Conservation (phyloP, 805 yeast genomes). For the Schizosaccharomyces octosporus region DNA sequence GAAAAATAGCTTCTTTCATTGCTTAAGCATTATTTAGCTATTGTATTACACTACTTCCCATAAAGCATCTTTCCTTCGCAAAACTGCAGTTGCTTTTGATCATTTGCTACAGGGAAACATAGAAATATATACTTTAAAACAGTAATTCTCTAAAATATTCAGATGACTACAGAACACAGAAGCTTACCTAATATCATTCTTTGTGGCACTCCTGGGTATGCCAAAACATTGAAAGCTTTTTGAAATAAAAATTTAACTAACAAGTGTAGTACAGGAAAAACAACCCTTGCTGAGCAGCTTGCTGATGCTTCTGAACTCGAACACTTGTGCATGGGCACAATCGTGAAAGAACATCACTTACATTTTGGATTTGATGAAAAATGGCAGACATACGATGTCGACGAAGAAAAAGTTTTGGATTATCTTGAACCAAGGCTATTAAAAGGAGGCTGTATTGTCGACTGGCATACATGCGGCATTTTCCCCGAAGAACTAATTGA, state of each 20-base stretch:
- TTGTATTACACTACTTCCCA: too few species aligned
- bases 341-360: constrained; percentile 54
- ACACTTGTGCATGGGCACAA: constrained; percentile 47
- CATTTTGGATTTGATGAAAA: constrained; percentile 68
- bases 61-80: too few species aligned
- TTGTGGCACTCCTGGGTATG: constrained; percentile 67
- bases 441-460: constrained; percentile 71
- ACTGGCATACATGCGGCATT: constrained; percentile 93
- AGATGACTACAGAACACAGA: constrained; percentile 1
- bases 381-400: constrained; percentile 69
- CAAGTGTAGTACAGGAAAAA: constrained; percentile 33
- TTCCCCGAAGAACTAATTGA: constrained; percentile 87
- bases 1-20: too few species aligned
- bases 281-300: constrained; percentile 45
- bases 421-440: constrained; percentile 52
- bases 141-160: background rate
- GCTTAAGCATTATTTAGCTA: too few species aligned
- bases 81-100: too few species aligned
- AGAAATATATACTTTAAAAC: too few species aligned
- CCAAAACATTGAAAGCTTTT: background rate
- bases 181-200: constrained; percentile 44
- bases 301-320: constrained; percentile 24
- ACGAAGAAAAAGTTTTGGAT: constrained; percentile 73
- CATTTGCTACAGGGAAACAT: too few species aligned
- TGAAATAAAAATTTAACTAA: constrained; percentile 15